Evolutionary conservation across 345 rosid species (phyloP), one percentile per base, ranked within the genome.

Genomic region (Bretschneidera sinensis): DNA sequence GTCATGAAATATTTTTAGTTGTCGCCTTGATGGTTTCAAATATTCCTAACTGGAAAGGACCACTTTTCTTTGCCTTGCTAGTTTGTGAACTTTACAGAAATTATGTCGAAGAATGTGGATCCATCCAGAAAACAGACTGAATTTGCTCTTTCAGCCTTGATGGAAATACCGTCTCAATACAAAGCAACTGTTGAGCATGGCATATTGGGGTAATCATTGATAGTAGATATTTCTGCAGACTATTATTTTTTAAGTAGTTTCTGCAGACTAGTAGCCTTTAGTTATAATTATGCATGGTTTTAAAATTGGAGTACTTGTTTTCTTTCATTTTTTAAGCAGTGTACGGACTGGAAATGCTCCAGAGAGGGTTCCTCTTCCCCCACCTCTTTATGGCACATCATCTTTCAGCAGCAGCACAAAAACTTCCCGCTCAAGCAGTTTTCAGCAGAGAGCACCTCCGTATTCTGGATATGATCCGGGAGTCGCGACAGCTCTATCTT

Each of bases 111-210:
- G 77, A 79, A 74, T 69, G 61, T 64, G 49, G 76, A 77, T 71
- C 62, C 71, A n/a, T 67, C 83, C 24, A 85, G 85, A 68, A 92
- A 82, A 66, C 82, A 92, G 68, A 72, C 92, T 5, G 88, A 84
- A 55, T 88, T 91, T 70, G 86, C 96, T 45, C 91, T 92, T 21
- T 76, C 92, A 9, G 85, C 96, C 9, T 77, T 92, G 77, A 92
- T 92, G 98, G 96, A 92, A 76, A 89, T 92, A 68, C 96, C 96
- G 1, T 75, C 86, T 72, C 96, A 92, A 61, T 87, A 92, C 43
- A 85, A 83, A 66, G 98, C 96, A 67, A 92, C 92, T 19, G 21
- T 92, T 0, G 97, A 88, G 65, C 86, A 78, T 24, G 84, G 89
- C 62, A 54, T 91, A 60, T 69, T 91, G 64, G 94, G 96, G 97